A percentile compares a stretch with the other conserved stretches of the same genome.
Conservation (phyloP, 108 stramenopile species). For the Skeletonema menzelii region DNA sequence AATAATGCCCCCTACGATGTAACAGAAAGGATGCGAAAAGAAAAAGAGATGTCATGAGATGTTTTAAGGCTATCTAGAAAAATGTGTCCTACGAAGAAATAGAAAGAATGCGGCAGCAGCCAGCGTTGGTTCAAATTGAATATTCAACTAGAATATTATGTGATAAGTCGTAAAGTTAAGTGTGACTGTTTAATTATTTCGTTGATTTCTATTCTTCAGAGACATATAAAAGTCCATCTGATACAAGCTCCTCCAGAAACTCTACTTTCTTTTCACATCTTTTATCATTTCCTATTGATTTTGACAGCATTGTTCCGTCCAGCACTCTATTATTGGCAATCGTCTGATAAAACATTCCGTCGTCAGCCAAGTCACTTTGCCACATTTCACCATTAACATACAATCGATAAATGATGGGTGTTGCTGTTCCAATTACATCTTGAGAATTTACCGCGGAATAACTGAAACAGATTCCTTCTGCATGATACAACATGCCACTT, state of each 20-base stretch:
- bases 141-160: no score
- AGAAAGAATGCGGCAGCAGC: no score
- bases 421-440: background rate
- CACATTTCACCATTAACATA: slow-evolving; percentile 60
- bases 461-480: slow-evolving; percentile 76
- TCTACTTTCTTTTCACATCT: slow-evolving; percentile 2
- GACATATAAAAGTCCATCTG: slow-evolving; percentile 36
- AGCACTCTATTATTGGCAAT: slow-evolving; percentile 41
- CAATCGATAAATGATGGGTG: slow-evolving; percentile 35
- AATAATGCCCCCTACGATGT: background rate
- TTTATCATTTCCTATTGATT: background rate
- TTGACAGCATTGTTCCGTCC: slow-evolving; percentile 14
- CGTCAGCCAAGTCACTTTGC: slow-evolving; percentile 6
- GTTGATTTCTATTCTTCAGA: slow-evolving; percentile 4
- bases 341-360: background rate
- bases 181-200: no score
- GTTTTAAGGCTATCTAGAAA: no score
- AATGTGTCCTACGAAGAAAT: no score
- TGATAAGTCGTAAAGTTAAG: no score
- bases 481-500: slow-evolving; percentile 54
- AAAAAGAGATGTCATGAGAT: background rate
- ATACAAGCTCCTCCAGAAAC: slow-evolving; percentile 40
- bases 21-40: background rate
- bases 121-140: no score
- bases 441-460: slow-evolving; percentile 48